Percentiles rank a stretch among this genome's conserved stretches.
Evolutionary conservation across 768 basidiomycete species (phyloP).

Genomic region (Podaxis sp.): DNA sequence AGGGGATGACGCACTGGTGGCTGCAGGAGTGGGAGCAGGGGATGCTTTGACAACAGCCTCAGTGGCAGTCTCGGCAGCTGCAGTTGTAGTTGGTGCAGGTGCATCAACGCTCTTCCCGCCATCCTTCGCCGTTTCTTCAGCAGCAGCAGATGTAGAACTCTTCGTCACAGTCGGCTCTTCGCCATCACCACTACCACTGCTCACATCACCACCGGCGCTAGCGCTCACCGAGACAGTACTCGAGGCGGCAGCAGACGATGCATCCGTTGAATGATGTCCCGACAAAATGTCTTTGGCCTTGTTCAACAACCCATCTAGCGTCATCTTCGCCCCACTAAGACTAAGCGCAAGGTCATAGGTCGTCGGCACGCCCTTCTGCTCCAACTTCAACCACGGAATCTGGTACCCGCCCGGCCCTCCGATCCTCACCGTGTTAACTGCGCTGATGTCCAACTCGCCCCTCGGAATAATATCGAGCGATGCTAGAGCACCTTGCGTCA

Average conservation of each 20-base stretch:
- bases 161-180: slow-evolving; percentile 16
- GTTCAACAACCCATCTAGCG: slow-evolving; percentile 21
- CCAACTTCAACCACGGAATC: slow-evolving; percentile 65
- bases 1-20: neutral
- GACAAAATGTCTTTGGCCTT: slow-evolving; percentile 8
- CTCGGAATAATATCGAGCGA: slow-evolving; percentile 60
- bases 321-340: slow-evolving; percentile 1
- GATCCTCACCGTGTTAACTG: slow-evolving; percentile 46
- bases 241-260: neutral
- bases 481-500: slow-evolving; percentile 56
- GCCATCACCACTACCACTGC: neutral
- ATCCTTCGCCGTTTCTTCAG: neutral
- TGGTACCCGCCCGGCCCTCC: slow-evolving; percentile 53
- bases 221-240: neutral
- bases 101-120: neutral
- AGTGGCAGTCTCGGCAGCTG: neutral
- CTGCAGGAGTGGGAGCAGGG: neutral
- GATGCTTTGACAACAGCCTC: neutral
- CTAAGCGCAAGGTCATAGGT: slow-evolving; percentile 38
- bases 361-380: slow-evolving; percentile 53
- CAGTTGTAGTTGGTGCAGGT: neutral
- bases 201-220: neutral
- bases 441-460: slow-evolving; percentile 51
- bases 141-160: slow-evolving; percentile 12
- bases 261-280: neutral